Evolutionary conservation across 2,329 filamentous ascomycete genomes (phyloP).

Genomic region (Colletotrichum siamense): DNA sequence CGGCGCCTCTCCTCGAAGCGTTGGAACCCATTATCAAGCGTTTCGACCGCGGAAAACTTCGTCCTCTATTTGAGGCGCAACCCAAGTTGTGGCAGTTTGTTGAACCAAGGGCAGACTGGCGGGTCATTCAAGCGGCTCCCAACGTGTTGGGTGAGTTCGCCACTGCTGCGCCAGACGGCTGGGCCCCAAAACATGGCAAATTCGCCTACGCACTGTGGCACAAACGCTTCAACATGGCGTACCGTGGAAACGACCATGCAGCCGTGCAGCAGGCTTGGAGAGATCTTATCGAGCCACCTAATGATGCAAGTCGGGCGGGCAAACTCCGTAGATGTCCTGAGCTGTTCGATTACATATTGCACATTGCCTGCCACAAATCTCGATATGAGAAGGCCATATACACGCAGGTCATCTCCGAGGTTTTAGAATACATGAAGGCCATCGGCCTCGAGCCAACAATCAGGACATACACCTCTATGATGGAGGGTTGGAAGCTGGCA

Average conservation of each 20-base stretch:
- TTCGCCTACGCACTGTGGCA: conserved; percentile 21
- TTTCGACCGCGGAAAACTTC: conserved; percentile 7
- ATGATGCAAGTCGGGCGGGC: conserved; percentile 27
- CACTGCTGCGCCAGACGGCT: background rate
- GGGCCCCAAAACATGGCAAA: background rate
- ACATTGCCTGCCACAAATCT: conserved; percentile 39
- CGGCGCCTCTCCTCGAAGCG: background rate
- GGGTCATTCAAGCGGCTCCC: conserved; percentile 1
- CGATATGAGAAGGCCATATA: background rate
- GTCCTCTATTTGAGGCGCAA: background rate
- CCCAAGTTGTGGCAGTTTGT: conserved; percentile 14
- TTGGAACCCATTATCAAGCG: conserved; percentile 14
- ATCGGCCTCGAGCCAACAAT: conserved; percentile 63
- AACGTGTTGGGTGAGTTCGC: background rate
- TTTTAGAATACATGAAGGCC: conserved; percentile 47
- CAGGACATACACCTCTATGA: conserved; percentile 75
- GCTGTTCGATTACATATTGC: conserved; percentile 45
- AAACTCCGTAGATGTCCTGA: conserved; percentile 38
- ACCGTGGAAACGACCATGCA: background rate
- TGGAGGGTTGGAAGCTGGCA: conserved; percentile 70
- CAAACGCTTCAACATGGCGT: conserved; percentile 4
- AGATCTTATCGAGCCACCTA: conserved; percentile 31
- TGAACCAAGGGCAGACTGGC: conserved; percentile 12
- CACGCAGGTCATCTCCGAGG: conserved; percentile 17
- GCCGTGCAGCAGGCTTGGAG: conserved; percentile 30